Evolutionary conservation across 768 basidiomycete genomes (phyloP).

Genomic region (Kwoniella dendrophila): DNA sequence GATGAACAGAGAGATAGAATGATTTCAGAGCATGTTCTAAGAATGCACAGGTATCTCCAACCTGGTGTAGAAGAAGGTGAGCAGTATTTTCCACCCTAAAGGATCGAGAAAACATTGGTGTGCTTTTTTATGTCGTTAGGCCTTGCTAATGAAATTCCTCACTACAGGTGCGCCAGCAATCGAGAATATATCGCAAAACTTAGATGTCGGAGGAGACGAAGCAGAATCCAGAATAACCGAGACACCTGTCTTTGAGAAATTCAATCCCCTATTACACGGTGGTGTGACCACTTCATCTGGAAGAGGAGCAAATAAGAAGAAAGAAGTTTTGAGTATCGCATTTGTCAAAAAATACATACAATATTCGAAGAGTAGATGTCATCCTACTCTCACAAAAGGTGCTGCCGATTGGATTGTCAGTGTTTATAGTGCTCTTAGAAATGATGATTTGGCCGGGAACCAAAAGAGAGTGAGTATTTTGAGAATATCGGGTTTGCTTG

Average conservation of each 20-base stretch:
- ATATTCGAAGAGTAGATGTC: conserved; percentile 85
- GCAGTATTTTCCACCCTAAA: conserved; percentile 1
- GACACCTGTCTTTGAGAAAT: conserved; percentile 89
- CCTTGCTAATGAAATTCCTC: neutral
- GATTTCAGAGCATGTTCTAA: conserved; percentile 96
- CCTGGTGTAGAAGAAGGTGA: conserved; percentile 94
- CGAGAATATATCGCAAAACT: conserved; percentile 83
- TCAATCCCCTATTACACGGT: conserved; percentile 89
- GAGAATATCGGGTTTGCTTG: neutral
- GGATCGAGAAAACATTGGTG: neutral
- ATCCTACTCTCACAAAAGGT: conserved; percentile 84
- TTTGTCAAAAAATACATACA: conserved; percentile 99
- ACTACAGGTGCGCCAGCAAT: conserved; percentile 67
- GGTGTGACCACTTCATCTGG: conserved; percentile 67
- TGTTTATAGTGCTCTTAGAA: conserved; percentile 86
- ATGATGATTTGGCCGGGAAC: conserved; percentile 87
- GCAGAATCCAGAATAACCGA: conserved; percentile 63
- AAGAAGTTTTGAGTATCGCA: conserved; percentile 84
- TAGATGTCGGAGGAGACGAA: conserved; percentile 76
- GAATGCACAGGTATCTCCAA: conserved; percentile 94
- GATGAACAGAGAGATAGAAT: conserved; percentile 89
- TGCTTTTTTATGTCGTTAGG: neutral
- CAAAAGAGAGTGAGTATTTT: conserved; percentile 69
- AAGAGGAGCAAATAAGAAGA: conserved; percentile 63
- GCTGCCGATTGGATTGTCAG: conserved; percentile 93